These are phyloP conservation scores for Arthrobotrys megalospora DNA, from an alignment of 2,329 filamentous ascomycete genomes.

Conservation along the genomic window DNA sequence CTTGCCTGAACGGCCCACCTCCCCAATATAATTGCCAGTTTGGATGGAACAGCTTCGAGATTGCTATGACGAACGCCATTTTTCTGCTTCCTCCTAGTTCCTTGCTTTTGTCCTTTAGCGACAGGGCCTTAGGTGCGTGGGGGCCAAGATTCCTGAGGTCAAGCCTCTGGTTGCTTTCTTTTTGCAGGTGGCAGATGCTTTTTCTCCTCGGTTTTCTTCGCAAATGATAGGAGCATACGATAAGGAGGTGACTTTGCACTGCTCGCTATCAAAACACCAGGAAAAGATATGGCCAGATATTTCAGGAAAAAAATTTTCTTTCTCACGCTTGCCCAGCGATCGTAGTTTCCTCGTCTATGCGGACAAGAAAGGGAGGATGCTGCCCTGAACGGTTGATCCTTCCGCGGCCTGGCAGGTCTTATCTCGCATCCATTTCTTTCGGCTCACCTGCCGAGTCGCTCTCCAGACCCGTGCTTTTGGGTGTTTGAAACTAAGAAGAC, in stretches of 20 bases:
- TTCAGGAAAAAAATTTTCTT: slow-evolving; percentile 42
- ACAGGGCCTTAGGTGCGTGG: slow-evolving; percentile 41
- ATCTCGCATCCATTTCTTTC: slow-evolving; percentile 46
- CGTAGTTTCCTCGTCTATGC: slow-evolving; percentile 47
- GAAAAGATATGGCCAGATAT: slow-evolving; percentile 30
- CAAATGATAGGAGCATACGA: slow-evolving; percentile 55
- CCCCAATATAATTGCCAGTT: slow-evolving; percentile 31
- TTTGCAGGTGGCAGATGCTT: slow-evolving; percentile 31
- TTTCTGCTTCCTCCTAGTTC: slow-evolving; percentile 38
- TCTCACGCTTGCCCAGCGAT: slow-evolving; percentile 32
- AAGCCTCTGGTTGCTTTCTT: slow-evolving; percentile 22
- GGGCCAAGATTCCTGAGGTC: slow-evolving; percentile 57
- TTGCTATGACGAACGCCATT: slow-evolving; percentile 54
- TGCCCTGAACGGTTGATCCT: slow-evolving; percentile 57
- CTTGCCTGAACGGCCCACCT: slow-evolving; percentile 45
- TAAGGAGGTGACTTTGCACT: slow-evolving; percentile 58
- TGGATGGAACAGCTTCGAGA: slow-evolving; percentile 17
- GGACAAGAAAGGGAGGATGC: slow-evolving; percentile 54
- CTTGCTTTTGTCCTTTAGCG: slow-evolving; percentile 52
- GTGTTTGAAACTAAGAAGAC: slow-evolving; percentile 41
- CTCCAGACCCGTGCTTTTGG: slow-evolving; percentile 44
- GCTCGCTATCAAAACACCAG: slow-evolving; percentile 43
- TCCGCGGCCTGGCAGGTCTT: slow-evolving; percentile 60
- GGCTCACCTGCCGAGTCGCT: slow-evolving; percentile 58
- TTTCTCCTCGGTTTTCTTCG: slow-evolving; percentile 27